Percentiles rank a stretch among this genome's conserved stretches.
phyloP scores from a whole-genome alignment of 352 stramenopile genomes.

The Pythium sp. region DNA sequence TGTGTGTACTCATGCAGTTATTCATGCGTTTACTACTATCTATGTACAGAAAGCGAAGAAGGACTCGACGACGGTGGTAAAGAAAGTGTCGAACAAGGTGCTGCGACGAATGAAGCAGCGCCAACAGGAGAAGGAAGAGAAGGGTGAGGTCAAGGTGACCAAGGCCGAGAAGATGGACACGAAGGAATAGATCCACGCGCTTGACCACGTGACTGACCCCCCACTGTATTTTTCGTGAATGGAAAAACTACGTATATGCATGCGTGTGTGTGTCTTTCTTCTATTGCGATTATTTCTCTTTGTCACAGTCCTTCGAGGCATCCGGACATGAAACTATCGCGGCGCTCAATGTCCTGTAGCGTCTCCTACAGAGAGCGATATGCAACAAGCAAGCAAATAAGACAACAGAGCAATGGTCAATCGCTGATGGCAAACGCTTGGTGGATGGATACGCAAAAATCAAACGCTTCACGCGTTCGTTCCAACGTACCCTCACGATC shows the following conservation, averaged over 20 bases:
- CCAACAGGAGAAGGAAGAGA: constrained; percentile 54
- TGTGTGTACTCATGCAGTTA: background rate
- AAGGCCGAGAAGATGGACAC: constrained; percentile 55
- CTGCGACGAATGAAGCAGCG: constrained; percentile 58
- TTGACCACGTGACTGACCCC: no score
- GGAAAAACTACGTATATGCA: constrained; percentile 1
- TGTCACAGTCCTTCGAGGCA: constrained; percentile 64
- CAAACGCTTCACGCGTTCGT: background rate
- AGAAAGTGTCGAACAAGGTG: constrained; percentile 78
- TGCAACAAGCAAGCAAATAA: background rate
- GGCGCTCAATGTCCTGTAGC: constrained; percentile 61
- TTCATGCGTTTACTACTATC: background rate
- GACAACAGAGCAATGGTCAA: background rate
- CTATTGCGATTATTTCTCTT: background rate
- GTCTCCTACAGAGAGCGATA: constrained; percentile 39
- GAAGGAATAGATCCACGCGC: constrained; percentile 34
- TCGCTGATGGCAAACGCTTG: background rate
- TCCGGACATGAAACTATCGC: constrained; percentile 61
- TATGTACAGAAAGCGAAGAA: constrained; percentile 53
- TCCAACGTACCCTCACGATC: constrained; percentile 49
- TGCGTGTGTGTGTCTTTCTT: background rate
- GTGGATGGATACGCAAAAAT: background rate
- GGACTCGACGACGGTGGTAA: constrained; percentile 45
- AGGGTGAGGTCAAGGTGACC: constrained; percentile 32
- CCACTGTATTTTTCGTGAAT: background rate